Evolutionary conservation across 768 basidiomycete genomes (phyloP), one percentile per base, ranked within the genome.

Genomic region (Daedalea quercina): DNA sequence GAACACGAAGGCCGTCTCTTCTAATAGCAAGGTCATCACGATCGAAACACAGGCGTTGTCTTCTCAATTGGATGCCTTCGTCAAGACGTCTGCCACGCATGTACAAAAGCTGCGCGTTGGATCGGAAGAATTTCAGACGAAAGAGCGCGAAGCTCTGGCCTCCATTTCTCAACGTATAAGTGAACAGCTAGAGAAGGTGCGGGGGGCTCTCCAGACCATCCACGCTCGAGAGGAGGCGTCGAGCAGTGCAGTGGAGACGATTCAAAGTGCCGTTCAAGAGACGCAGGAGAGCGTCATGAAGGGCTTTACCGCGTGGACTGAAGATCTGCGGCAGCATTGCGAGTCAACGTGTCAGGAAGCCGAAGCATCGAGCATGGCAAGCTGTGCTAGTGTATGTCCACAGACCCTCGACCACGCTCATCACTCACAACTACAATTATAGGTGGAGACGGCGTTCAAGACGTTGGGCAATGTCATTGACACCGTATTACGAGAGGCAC

Each of bases 1-100:
- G 8, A 95, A 94, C 60, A 71, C 81, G 3, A 78, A 79, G 56
- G 75, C 76, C 1, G 90, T 90, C 15, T 69, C 77, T 2, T 75
- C 73, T 31, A 81, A 88, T 54, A 81, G 83, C 48, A 78, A 76
- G 54, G 71, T 77, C 1, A 75, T 94, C 40, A 69, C 78, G 22
- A 69, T 71, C 0, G 74, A 85, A 28, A 72, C 81, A 35, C 74
- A 76, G 22, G 65, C 66, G 1, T 74, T 94, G 45, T 75, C 77
- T 15, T 68, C 73, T 7, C 80, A 78, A 54, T 72, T 94, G 15
- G 76, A 80, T 11, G 78, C 78, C 42, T 84, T 93, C 59, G 69
- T 80, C 54, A 77, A 78, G 57, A 70, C 75, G 1, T 77, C 84
- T 7, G 71, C 73, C 2, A 76, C 82, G 54, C 76, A 73, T n/a